Evolutionary conservation across 2,329 filamentous ascomycete genomes (phyloP).

Genomic region (Aurifilum marmelostoma): DNA sequence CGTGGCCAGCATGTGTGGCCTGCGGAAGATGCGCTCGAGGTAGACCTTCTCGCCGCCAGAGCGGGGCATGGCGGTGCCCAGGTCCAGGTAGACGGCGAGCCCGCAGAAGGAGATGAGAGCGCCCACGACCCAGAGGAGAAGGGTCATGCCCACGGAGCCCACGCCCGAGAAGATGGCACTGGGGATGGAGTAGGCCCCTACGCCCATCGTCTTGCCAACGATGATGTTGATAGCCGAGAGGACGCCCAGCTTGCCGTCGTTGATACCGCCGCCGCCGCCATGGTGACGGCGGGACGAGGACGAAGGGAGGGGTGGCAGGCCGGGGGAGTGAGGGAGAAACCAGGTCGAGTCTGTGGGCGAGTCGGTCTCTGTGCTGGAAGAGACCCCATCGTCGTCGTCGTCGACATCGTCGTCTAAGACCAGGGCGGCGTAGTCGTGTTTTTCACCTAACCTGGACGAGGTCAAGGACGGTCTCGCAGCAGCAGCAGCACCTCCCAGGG

Average conservation of each 20-base stretch:
- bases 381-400: slow-evolving; percentile 14
- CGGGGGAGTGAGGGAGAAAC: slow-evolving; percentile 33
- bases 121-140: slow-evolving; percentile 59
- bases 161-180: slow-evolving; percentile 59
- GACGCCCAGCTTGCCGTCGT: slow-evolving; percentile 41
- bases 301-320: slow-evolving; percentile 14
- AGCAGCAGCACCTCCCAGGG: slow-evolving; percentile 3
- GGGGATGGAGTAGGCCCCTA: slow-evolving; percentile 58
- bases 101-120: slow-evolving; percentile 49
- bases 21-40: slow-evolving; percentile 55
- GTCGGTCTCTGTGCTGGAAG: slow-evolving; percentile 28
- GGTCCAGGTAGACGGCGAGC: slow-evolving; percentile 49
- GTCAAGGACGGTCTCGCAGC: slow-evolving; percentile 10
- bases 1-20: slow-evolving; percentile 55
- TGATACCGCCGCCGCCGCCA: slow-evolving; percentile 11
- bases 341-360: slow-evolving; percentile 33
- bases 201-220: slow-evolving; percentile 44
- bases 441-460: slow-evolving; percentile 23
- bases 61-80: slow-evolving; percentile 48
- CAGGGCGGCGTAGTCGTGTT: slow-evolving; percentile 19
- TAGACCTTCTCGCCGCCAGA: slow-evolving; percentile 58
- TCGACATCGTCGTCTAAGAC: neutral
- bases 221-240: slow-evolving; percentile 44
- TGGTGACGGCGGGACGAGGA: neutral
- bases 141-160: slow-evolving; percentile 56